Conservation (phyloP, 2,329 filamentous ascomycete species). For the Trichoderma atrobrunneum region DNA sequence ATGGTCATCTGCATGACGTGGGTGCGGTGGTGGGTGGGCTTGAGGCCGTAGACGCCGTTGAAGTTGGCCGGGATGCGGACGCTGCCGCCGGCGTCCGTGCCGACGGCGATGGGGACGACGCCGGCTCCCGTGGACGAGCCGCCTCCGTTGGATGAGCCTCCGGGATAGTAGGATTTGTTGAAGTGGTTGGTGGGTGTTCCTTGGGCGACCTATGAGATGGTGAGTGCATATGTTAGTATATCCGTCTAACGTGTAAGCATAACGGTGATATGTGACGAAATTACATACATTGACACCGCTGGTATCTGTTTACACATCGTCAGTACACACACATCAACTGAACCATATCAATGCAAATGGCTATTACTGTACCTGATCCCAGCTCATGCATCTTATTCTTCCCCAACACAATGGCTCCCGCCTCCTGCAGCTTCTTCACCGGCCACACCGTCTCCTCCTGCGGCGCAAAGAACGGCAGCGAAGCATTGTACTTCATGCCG, state of each 20-base stretch:
- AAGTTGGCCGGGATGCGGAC: constrained; percentile 71
- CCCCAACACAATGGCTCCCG: constrained; percentile 71
- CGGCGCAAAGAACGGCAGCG: constrained; percentile 48
- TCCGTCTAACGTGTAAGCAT: not conserved
- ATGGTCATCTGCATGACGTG: constrained; percentile 53
- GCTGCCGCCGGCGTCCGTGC: constrained; percentile 73
- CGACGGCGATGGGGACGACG: constrained; percentile 71
- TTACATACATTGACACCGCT: constrained; percentile 69
- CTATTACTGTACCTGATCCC: constrained; percentile 54
- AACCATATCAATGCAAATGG: not conserved
- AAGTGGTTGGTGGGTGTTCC: constrained; percentile 77
- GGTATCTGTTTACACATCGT: constrained; percentile 50
- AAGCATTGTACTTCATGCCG: constrained; percentile 61
- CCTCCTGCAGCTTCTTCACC: constrained; percentile 66
- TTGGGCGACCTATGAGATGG: constrained; percentile 49
- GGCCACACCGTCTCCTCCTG: constrained; percentile 64
- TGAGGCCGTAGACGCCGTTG: constrained; percentile 79
- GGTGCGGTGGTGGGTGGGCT: constrained; percentile 71
- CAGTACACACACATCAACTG: not conserved
- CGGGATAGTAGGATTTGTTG: constrained; percentile 73
- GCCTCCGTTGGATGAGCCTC: constrained; percentile 76
- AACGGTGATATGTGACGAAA: not conserved
- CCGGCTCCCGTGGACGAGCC: constrained; percentile 69
- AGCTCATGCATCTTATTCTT: constrained; percentile 80
- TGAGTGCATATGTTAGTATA: not conserved